phyloP scores from a whole-genome alignment of 495 filamentous ascomycete genomes.

The Bombardia bombarda region DNA sequence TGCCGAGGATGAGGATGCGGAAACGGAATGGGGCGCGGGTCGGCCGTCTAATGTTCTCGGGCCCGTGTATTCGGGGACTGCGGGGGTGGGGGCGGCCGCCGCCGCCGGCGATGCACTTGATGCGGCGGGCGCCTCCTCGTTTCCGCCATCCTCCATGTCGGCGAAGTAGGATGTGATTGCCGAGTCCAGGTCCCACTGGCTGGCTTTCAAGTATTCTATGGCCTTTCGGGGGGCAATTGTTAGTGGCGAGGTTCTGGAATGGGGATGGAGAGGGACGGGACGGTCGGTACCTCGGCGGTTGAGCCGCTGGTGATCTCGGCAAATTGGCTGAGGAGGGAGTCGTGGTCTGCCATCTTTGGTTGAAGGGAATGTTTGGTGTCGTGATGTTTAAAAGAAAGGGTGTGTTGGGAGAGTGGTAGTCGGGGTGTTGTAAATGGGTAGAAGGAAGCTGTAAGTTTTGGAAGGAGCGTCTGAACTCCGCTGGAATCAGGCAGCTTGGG shows the following conservation, averaged over 20 bases:
- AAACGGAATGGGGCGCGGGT: constrained; percentile 37
- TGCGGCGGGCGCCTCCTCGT: too few relatives aligned
- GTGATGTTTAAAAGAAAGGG: too few relatives aligned
- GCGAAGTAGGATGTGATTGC: constrained; percentile 65
- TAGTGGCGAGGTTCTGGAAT: neutral
- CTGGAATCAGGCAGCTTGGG: constrained; percentile 15
- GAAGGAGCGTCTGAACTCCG: neutral
- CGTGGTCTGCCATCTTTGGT: constrained; percentile 46
- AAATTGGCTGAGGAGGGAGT: constrained; percentile 66
- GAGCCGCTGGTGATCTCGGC: constrained; percentile 60
- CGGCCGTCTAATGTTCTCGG: constrained; percentile 49
- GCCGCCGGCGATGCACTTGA: constrained; percentile 34
- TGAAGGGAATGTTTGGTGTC: neutral
- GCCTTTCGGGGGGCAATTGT: constrained; percentile 52
- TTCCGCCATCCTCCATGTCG: constrained; percentile 57
- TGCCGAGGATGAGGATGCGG: constrained; percentile 27
- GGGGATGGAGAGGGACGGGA: constrained; percentile 5
- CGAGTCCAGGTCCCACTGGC: constrained; percentile 59
- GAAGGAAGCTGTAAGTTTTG: neutral
- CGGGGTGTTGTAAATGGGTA: too few relatives aligned
- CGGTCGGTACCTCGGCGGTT: constrained; percentile 50
- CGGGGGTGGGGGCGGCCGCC: constrained; percentile 13
- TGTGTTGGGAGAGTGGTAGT: too few relatives aligned
- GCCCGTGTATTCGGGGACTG: constrained; percentile 38
- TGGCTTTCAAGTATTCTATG: constrained; percentile 57